Conservation (phyloP, 129 eudicot genomes). For the Scalesia atractyloides region DNA sequence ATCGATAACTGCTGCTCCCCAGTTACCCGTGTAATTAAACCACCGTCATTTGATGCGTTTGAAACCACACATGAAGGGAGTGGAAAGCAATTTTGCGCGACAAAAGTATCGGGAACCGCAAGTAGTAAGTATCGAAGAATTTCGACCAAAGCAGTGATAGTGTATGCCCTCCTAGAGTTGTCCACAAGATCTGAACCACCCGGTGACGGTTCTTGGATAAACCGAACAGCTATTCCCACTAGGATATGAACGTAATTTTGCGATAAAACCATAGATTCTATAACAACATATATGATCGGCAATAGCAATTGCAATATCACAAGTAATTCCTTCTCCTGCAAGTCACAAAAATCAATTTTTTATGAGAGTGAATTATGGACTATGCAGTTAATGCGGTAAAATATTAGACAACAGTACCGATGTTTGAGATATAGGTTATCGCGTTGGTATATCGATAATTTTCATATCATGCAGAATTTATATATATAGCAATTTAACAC, state of each 20-base stretch:
- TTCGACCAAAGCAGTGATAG: slow-evolving; percentile 76
- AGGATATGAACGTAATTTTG: slow-evolving; percentile 83
- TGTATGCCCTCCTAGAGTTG: slow-evolving; percentile 80
- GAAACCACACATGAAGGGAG: slow-evolving; percentile 61
- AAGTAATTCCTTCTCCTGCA: slow-evolving; percentile 78
- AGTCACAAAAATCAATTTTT: slow-evolving; percentile 8
- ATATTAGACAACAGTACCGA: too few relatives aligned
- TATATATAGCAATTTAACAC: too few relatives aligned
- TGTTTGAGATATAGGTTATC: too few relatives aligned
- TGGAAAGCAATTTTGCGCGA: slow-evolving; percentile 82
- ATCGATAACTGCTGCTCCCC: slow-evolving; percentile 55
- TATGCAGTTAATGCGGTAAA: too few relatives aligned
- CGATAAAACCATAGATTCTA: slow-evolving; percentile 75
- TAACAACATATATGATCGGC: slow-evolving; percentile 74
- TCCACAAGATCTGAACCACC: slow-evolving; percentile 89
- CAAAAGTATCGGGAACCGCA: slow-evolving; percentile 93
- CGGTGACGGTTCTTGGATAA: slow-evolving; percentile 76
- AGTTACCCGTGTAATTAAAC: slow-evolving; percentile 42
- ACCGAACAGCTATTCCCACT: slow-evolving; percentile 71
- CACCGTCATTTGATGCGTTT: slow-evolving; percentile 45
- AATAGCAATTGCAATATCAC: slow-evolving; percentile 74
- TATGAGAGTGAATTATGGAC: neutral
- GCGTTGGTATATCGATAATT: too few relatives aligned
- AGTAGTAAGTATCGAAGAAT: slow-evolving; percentile 86
- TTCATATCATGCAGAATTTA: too few relatives aligned